Conservation (phyloP, 441 rosid species). For the Adansonia grandidieri region DNA sequence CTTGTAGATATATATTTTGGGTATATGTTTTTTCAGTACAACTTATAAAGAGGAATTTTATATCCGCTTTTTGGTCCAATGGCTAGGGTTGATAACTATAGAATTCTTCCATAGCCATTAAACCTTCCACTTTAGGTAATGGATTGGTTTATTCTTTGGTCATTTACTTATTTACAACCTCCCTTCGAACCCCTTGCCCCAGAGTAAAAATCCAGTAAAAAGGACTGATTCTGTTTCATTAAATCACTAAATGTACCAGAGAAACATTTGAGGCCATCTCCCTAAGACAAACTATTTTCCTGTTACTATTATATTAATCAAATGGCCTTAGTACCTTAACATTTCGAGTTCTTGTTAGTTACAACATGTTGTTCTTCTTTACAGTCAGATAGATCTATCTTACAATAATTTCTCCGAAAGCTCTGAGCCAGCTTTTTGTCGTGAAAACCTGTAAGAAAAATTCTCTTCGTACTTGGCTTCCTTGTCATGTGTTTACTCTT, state of each 20-base stretch:
- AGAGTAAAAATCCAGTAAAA: background rate
- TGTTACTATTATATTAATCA: background rate
- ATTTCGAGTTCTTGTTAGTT: background rate
- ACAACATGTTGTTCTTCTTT: background rate
- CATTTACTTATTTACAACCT: background rate
- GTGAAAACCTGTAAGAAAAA: constrained; percentile 37
- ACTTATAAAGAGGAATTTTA: background rate
- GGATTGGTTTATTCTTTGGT: background rate
- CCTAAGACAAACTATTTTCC: background rate
- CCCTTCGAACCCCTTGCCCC: background rate
- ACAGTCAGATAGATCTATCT: constrained; percentile 46
- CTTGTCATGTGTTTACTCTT: background rate
- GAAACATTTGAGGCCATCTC: background rate
- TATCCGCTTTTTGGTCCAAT: background rate
- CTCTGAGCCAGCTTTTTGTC: constrained; percentile 30
- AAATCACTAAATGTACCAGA: background rate
- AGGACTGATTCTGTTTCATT: background rate
- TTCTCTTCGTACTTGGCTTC: background rate
- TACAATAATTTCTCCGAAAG: constrained; percentile 39
- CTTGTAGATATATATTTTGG: background rate
- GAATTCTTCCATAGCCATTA: background rate
- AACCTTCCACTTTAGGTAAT: background rate
- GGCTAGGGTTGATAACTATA: background rate
- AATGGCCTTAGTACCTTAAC: background rate
- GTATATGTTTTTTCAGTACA: background rate